These are phyloP conservation scores for Ogataea pignaliae DNA, from an alignment of 805 yeast genomes.

Conservation along the genomic window DNA sequence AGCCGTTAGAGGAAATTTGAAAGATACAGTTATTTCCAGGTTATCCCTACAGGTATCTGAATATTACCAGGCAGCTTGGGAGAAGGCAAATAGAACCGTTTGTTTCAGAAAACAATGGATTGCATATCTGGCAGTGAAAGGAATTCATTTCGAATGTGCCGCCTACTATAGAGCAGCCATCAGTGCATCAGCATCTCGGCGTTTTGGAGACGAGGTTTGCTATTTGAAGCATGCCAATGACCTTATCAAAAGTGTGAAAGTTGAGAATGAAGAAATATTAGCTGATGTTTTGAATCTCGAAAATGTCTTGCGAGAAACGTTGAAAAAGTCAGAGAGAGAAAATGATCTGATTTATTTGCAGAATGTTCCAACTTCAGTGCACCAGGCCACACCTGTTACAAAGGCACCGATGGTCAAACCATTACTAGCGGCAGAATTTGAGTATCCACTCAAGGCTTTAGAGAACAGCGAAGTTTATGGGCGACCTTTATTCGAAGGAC, in stretches of 20 bases:
- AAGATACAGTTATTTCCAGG: conserved; percentile 58
- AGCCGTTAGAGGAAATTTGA: conserved; percentile 47
- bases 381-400: conserved; percentile 36
- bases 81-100: conserved; percentile 38
- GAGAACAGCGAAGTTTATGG: conserved; percentile 18
- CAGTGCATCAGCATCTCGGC: conserved; percentile 39
- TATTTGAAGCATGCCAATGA: conserved; percentile 42
- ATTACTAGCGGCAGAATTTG: conserved; percentile 31
- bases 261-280: conserved; percentile 39
- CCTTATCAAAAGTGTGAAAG: conserved; percentile 36
- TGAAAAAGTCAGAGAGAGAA: conserved; percentile 63
- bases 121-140: conserved; percentile 55
- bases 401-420: conserved; percentile 54
- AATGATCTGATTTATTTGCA: conserved; percentile 77
- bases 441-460: conserved; percentile 31
- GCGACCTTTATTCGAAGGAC: conserved; percentile 44
- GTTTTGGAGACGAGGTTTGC: conserved; percentile 72
- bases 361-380: conserved; percentile 44
- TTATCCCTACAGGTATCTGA: conserved; percentile 60
- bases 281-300: conserved; percentile 52
- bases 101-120: conserved; percentile 50
- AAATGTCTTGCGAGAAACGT: conserved; percentile 38
- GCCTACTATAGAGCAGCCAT: conserved; percentile 61
- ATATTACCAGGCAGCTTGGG: conserved; percentile 46
- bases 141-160: conserved; percentile 64